Percentiles rank a stretch among this genome's conserved stretches.
These are phyloP conservation scores for Cyberlindnera subsufficiens DNA, from an alignment of 805 yeast genomes.

Conservation along the genomic window DNA sequence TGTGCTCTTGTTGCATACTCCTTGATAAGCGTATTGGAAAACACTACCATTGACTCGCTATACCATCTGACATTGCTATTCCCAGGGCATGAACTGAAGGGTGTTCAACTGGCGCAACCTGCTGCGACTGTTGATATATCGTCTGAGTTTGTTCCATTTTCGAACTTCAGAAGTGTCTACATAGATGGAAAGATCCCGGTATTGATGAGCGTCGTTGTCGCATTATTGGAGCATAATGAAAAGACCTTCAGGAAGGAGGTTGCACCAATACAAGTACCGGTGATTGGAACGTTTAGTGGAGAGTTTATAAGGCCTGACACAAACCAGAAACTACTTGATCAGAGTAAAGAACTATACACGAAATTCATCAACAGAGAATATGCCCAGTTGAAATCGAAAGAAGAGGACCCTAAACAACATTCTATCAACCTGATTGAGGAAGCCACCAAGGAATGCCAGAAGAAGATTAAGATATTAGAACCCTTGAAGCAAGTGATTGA, in stretches of 20 bases:
- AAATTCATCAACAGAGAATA: slow-evolving; percentile 7
- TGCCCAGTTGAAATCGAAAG: background rate
- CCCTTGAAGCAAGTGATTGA: slow-evolving; percentile 9
- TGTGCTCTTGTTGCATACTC: background rate
- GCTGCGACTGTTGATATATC: slow-evolving; percentile 8
- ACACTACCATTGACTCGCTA: background rate
- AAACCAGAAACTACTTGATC: slow-evolving; percentile 8
- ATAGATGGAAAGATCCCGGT: background rate
- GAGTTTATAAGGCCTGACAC: slow-evolving; percentile 4
- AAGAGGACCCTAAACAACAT: slow-evolving; percentile 4
- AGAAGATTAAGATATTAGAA: slow-evolving; percentile 5
- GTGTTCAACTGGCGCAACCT: background rate
- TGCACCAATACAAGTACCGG: slow-evolving; percentile 7
- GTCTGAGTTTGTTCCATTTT: slow-evolving; percentile 11
- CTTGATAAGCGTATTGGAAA: background rate
- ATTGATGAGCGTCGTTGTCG: background rate
- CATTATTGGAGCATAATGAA: background rate
- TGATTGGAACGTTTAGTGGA: slow-evolving; percentile 3
- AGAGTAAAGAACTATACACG: slow-evolving; percentile 3
- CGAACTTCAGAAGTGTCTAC: slow-evolving; percentile 10
- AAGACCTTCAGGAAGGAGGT: background rate
- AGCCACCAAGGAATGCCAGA: slow-evolving; percentile 5
- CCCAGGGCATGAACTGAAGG: background rate
- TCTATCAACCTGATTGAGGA: slow-evolving; percentile 6
- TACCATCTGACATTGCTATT: background rate